Base-by-base conservation (phyloP, 768 basidiomycete species). In the Suillus subluteus region DNA sequence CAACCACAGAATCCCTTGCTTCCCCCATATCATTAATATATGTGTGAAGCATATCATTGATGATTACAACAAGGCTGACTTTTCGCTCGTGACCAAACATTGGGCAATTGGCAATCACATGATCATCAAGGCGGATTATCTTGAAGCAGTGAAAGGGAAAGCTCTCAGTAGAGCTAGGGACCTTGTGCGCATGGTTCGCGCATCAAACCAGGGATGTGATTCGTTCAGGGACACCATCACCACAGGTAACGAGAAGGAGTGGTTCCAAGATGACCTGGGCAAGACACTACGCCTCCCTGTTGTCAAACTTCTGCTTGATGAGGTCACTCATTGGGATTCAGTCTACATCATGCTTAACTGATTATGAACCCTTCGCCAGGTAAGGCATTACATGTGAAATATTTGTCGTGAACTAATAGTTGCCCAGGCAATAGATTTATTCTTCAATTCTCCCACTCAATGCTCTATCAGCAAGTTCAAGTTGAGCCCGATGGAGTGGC, bases 301-400 rank as follows among this genome's bases (percentile, higher is more conserved):
- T 3, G 41, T 48, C 6, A 2, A 67, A 30, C 62, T 67, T 1
- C 63, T 69, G 1, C 72, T 75, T 3, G 77, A 84, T 65, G 77
- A 84, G 4, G 35, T 63, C 7, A 83, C 80, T 0, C 67, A 73
- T 0, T 82, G 80, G 81, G 79, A 82, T 56, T 80, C 76, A 6
- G 80, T 76, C 0, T 80, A 68, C 38, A 72, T 80, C 63, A 81
- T 83, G 80, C 66, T 82, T 0, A 52, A 69, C 62, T 8, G 12
- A 26, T 43, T 68, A 7, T 3, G 58, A 16, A 26, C 62, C 3
- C 62, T 67, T 43, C 21, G 6, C 7, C 66, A 54, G 38, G 66
- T 67, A 67, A 59, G 66, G 26, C 16, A 32, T 48, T 5, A n/a
- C 23, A 0, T 6, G 23, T 2, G 1, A 12, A 52, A 52, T 12